These are phyloP conservation scores for Acanthamoeba culbertsoni DNA, from an alignment of 208 protist genomes.

Conservation along the genomic window DNA sequence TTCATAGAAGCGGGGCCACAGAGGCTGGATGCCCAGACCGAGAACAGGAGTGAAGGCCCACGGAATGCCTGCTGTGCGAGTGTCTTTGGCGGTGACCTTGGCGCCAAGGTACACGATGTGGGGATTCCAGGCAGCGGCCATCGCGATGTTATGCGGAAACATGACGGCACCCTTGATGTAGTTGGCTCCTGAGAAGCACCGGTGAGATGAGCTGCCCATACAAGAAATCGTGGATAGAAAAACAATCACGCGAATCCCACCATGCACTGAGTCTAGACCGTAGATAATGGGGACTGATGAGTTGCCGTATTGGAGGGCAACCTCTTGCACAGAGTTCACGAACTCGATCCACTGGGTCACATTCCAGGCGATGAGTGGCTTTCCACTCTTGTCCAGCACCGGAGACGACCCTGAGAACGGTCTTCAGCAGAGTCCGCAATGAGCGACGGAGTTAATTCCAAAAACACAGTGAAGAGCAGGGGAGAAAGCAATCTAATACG, in stretches of 20 bases:
- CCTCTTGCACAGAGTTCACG: constrained; percentile 53
- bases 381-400: neutral
- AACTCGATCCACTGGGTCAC: constrained; percentile 59
- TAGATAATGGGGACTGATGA: constrained; percentile 73
- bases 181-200: neutral
- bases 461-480: neutral
- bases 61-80: constrained; percentile 65
- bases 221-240: neutral
- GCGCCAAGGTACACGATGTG: neutral
- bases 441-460: neutral
- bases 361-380: constrained; percentile 45
- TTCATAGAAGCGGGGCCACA: constrained; percentile 72
- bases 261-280: constrained; percentile 72
- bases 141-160: constrained; percentile 68
- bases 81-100: constrained; percentile 66
- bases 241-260: neutral
- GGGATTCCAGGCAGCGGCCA: constrained; percentile 64
- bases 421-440: neutral
- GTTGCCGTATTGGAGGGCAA: constrained; percentile 49
- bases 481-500: neutral
- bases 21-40: constrained; percentile 65
- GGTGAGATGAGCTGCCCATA: neutral
- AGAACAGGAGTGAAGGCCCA: constrained; percentile 71
- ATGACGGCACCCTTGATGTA: constrained; percentile 45
- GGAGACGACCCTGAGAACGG: neutral